These are phyloP conservation scores for Kazachstania africana DNA, from an alignment of 805 yeast species.

Conservation along the genomic window DNA sequence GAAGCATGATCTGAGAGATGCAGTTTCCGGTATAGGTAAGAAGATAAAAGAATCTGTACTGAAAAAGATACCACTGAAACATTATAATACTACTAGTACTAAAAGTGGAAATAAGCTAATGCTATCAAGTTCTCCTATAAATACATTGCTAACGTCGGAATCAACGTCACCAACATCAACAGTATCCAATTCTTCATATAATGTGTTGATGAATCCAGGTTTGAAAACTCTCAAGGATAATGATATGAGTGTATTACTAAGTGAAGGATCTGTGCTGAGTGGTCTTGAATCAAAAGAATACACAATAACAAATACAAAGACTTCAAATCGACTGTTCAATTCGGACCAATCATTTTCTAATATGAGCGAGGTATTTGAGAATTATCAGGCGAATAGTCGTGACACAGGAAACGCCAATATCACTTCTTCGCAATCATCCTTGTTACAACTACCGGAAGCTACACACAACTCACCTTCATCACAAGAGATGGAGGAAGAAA, in stretches of 20 bases:
- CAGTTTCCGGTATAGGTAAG: conserved; percentile 73
- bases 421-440: background rate
- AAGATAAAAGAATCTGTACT: conserved; percentile 34
- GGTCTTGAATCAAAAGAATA: conserved; percentile 3
- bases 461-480: background rate
- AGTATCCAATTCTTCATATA: background rate
- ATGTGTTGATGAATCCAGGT: background rate
- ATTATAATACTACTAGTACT: background rate
- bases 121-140: background rate
- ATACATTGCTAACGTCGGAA: background rate
- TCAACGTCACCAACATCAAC: background rate
- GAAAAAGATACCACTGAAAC: conserved; percentile 5
- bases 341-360: too few relatives aligned
- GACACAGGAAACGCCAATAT: too few relatives aligned
- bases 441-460: background rate
- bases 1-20: conserved; percentile 58
- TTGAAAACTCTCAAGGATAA: conserved; percentile 1
- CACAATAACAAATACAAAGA: background rate
- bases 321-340: background rate
- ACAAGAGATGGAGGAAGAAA: background rate
- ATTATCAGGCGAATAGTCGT: too few relatives aligned
- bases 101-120: background rate
- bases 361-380: too few relatives aligned
- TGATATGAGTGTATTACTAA: conserved; percentile 12
- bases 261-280: conserved; percentile 15